These are phyloP conservation scores for Emydomyces testavorans DNA, from an alignment of 2,329 filamentous ascomycete genomes.

Conservation along the genomic window DNA sequence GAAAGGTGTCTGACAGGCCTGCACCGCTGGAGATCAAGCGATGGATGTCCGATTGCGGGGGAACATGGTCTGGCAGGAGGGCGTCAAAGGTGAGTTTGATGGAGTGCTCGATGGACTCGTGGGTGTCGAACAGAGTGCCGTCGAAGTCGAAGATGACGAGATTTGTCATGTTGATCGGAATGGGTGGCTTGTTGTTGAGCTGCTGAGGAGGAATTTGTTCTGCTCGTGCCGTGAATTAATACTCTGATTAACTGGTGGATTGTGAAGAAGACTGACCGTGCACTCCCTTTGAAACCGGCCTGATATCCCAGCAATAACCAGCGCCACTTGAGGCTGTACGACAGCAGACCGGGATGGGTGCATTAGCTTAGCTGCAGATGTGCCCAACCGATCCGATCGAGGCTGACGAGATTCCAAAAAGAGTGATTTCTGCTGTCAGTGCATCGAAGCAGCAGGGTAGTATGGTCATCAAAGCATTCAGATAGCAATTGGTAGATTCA, in stretches of 20 bases:
- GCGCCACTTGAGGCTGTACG: not conserved
- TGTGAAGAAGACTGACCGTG: not conserved
- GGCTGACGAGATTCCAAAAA: too few species aligned
- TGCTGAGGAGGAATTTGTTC: not conserved
- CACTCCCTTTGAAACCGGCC: not conserved
- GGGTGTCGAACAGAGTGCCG: conserved; percentile 14
- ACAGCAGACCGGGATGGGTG: not conserved
- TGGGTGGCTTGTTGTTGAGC: not conserved
- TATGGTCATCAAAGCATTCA: not conserved
- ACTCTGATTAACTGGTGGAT: not conserved
- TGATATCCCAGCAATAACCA: not conserved
- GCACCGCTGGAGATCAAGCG: conserved; percentile 11
- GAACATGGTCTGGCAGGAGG: conserved; percentile 8
- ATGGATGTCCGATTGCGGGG: conserved; percentile 11
- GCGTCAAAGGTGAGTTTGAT: conserved; percentile 13
- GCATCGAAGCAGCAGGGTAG: too few species aligned
- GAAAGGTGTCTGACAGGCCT: conserved; percentile 13
- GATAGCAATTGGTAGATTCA: not conserved
- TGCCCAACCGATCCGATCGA: too few species aligned
- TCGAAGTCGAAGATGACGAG: conserved; percentile 14
- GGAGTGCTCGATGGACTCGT: conserved; percentile 11
- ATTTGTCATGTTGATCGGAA: conserved; percentile 3
- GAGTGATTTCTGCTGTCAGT: too few species aligned
- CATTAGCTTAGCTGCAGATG: not conserved
- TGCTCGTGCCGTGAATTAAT: not conserved